Evolutionary conservation across 2,329 filamentous ascomycete species (phyloP).

Genomic region (Fusarium mundagurra): DNA sequence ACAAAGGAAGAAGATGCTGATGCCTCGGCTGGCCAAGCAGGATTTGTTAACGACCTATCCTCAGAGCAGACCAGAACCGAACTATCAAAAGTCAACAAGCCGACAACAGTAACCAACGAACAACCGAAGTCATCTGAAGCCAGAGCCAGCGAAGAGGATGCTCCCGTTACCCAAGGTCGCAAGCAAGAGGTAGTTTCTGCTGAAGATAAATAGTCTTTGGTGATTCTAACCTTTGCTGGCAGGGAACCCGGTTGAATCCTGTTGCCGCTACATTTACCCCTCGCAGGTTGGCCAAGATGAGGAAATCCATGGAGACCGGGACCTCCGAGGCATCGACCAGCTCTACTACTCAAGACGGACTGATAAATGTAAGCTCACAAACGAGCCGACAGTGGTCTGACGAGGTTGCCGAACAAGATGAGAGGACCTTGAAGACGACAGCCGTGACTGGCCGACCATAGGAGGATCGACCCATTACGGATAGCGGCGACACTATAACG

Average conservation of each 20-base stretch:
- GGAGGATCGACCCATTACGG: slow-evolving; percentile 2
- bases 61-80: slow-evolving; percentile 50
- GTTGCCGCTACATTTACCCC: slow-evolving; percentile 66
- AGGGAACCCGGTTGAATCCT: slow-evolving; percentile 66
- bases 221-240: slow-evolving; percentile 55
- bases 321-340: slow-evolving; percentile 22
- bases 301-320: slow-evolving; percentile 13
- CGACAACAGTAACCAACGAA: slow-evolving; percentile 25
- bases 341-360: slow-evolving; percentile 5
- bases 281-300: slow-evolving; percentile 42
- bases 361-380: slow-evolving; percentile 15
- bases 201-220: slow-evolving; percentile 42
- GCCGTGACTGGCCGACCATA: slow-evolving; percentile 7
- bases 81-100: slow-evolving; percentile 48
- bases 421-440: slow-evolving; percentile 1
- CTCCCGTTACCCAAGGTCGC: slow-evolving; percentile 48
- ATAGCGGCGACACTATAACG: not conserved
- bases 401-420: slow-evolving; percentile 43
- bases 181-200: slow-evolving; percentile 62
- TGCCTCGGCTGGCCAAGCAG: slow-evolving; percentile 34
- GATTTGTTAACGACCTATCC: slow-evolving; percentile 51
- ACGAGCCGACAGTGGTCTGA: slow-evolving; percentile 45
- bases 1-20: slow-evolving; percentile 53
- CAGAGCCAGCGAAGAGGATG: slow-evolving; percentile 34
- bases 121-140: slow-evolving; percentile 38